Base-by-base conservation (phyloP, 2,329 filamentous ascomycete genomes). In the Sphaerostilbella broomeana region DNA sequence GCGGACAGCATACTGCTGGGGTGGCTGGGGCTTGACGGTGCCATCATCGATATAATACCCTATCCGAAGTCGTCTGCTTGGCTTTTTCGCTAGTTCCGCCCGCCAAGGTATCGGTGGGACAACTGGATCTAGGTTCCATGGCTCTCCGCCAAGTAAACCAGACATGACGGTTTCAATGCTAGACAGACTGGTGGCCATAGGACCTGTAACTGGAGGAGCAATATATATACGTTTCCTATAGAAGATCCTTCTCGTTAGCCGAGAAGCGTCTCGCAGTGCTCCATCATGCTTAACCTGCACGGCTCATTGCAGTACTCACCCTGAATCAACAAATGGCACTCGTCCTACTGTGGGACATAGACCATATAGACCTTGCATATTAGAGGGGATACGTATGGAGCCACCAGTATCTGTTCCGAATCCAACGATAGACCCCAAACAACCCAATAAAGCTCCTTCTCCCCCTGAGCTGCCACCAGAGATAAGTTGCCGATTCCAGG, bases 381-480 rank as follows among this genome's bases (percentile, higher is more conserved):
- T 62, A 1, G 68, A 65, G 13, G 39, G 39, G 10, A 13, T 49
- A 0, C 58, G 51, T 20, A 62, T 50, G 25, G 59, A 61, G 3
- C 62, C 61, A 5, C 56, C 63, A 33, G 65, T 61, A 6, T 67
- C 63, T 2, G 58, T 60, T 2, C 64, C 64, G 6, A 67, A 40
- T 0, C 62, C 63, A 1, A 67, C 32, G 1, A 61, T 46, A 1
- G 61, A 64, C 2, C 64, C 64, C 4, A 59, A 47, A 27, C 67
- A 54, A 3, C 61, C 60, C 0, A 67, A 35, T 2, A 68, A 44
- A 4, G 65, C 61, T 0, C 52, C 61, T 34, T 65, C 62, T 5
- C 81, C 81, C 6, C 81, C 81, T 0, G 73, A 75, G 2, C 70
- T 75, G 1, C 81, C 81, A 3, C 81, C 81, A 0, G 77, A 0